These are phyloP conservation scores for Xylariaceae sp. DNA, from an alignment of 2,329 filamentous ascomycete genomes.

Conservation along the genomic window DNA sequence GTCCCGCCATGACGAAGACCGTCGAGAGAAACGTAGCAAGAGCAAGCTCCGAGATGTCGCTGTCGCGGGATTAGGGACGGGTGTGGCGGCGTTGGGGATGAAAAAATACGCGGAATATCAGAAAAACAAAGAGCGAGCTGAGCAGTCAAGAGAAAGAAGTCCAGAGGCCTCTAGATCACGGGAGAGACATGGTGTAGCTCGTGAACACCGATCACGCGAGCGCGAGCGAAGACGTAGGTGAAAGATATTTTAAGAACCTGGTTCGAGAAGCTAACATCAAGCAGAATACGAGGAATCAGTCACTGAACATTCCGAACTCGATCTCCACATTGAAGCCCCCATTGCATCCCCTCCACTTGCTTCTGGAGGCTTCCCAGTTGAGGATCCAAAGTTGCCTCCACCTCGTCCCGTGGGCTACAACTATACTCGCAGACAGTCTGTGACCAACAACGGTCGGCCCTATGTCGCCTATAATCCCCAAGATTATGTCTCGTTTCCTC, in stretches of 20 bases:
- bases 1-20: constrained; percentile 34
- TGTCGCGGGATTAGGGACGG: constrained; percentile 49
- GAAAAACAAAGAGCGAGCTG: constrained; percentile 37
- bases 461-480: constrained; percentile 30
- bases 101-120: constrained; percentile 53
- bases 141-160: constrained; percentile 34
- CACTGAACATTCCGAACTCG: constrained; percentile 24
- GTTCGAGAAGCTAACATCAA: constrained; percentile 16
- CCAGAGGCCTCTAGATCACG: constrained; percentile 18
- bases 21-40: constrained; percentile 46
- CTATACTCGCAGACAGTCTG: constrained; percentile 29
- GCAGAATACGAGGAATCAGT: constrained; percentile 32
- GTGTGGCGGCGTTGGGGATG: constrained; percentile 57
- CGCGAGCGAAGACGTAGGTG: constrained; percentile 33
- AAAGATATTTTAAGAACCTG: background rate
- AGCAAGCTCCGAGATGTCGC: constrained; percentile 53
- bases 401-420: constrained; percentile 25
- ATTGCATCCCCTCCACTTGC: constrained; percentile 30
- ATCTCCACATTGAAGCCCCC: constrained; percentile 21
- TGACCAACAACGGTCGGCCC: constrained; percentile 27
- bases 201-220: constrained; percentile 34
- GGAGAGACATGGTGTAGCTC: constrained; percentile 26
- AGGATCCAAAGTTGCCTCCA: constrained; percentile 16
- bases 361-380: constrained; percentile 30
- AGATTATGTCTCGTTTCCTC: constrained; percentile 26